These are phyloP conservation scores for Alternaria panax DNA, from an alignment of 2,329 filamentous ascomycete species.

Conservation along the genomic window DNA sequence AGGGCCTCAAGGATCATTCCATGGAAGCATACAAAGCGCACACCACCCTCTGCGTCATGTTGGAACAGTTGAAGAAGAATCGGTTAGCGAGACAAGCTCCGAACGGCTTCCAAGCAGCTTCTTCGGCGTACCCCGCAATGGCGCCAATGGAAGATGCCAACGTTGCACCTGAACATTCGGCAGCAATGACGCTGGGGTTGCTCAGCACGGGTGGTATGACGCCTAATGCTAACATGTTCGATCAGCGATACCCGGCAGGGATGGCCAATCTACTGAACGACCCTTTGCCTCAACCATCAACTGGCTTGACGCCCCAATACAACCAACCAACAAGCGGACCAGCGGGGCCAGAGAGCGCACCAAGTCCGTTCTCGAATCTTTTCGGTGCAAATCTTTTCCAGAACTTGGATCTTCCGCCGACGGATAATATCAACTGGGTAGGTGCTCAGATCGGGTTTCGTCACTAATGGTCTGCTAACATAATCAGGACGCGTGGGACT, in stretches of 20 bases:
- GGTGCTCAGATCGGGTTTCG: slow-evolving; percentile 32
- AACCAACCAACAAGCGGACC: slow-evolving; percentile 43
- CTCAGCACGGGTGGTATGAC: slow-evolving; percentile 69
- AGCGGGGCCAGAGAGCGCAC: slow-evolving; percentile 49
- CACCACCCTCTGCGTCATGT: slow-evolving; percentile 80
- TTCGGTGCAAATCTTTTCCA: slow-evolving; percentile 59
- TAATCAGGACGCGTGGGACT: slow-evolving; percentile 68
- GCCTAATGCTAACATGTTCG: slow-evolving; percentile 56
- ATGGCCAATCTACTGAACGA: slow-evolving; percentile 51
- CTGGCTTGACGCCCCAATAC: slow-evolving; percentile 44
- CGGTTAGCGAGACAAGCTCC: slow-evolving; percentile 37
- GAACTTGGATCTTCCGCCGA: slow-evolving; percentile 62
- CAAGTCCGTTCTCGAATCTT: slow-evolving; percentile 63
- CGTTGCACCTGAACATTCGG: slow-evolving; percentile 65
- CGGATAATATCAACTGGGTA: slow-evolving; percentile 68
- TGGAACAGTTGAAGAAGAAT: slow-evolving; percentile 74
- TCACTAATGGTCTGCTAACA: slow-evolving; percentile 15
- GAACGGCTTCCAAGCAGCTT: slow-evolving; percentile 41
- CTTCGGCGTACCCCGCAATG: slow-evolving; percentile 39
- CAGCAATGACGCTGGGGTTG: slow-evolving; percentile 75
- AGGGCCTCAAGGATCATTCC: slow-evolving; percentile 74
- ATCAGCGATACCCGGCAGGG: slow-evolving; percentile 48
- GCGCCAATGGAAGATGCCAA: slow-evolving; percentile 62
- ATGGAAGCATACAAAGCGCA: slow-evolving; percentile 92
- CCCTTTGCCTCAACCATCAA: slow-evolving; percentile 39